Evolutionary conservation across 352 stramenopile species (phyloP).

Genomic region (Phytophthora pseudosyringae): DNA sequence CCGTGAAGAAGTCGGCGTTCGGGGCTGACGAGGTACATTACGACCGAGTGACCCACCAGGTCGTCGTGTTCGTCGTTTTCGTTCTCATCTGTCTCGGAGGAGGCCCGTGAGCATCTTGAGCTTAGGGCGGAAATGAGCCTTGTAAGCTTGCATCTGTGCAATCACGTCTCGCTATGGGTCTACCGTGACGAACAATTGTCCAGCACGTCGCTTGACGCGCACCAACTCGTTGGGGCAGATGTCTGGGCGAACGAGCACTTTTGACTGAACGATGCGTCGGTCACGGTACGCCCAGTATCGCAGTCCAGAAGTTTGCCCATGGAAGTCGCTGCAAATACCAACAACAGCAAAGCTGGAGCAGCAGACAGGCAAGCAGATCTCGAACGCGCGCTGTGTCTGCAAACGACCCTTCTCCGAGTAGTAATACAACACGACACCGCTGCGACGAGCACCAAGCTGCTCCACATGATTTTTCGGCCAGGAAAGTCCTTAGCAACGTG

Average conservation of each 20-base stretch:
- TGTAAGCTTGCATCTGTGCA: slow-evolving; percentile 95
- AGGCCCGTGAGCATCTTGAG: slow-evolving; percentile 92
- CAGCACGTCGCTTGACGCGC: slow-evolving; percentile 95
- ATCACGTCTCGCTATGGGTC: slow-evolving; percentile 97
- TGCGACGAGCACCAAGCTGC: slow-evolving; percentile 69
- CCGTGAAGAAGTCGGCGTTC: slow-evolving; percentile 98
- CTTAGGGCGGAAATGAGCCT: slow-evolving; percentile 85
- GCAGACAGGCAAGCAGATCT: neutral
- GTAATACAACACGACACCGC: slow-evolving; percentile 84
- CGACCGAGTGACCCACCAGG: slow-evolving; percentile 99
- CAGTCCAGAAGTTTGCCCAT: slow-evolving; percentile 88
- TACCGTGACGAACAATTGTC: slow-evolving; percentile 98
- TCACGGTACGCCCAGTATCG: slow-evolving; percentile 78
- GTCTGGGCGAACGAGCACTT: slow-evolving; percentile 98
- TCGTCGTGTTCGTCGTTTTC: slow-evolving; percentile 98
- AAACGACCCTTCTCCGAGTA: slow-evolving; percentile 85
- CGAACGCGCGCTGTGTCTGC: slow-evolving; percentile 72
- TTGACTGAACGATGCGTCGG: slow-evolving; percentile 89
- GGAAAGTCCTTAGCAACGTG: neutral
- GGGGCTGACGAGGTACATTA: slow-evolving; percentile 97
- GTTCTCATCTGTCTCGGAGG: slow-evolving; percentile 94
- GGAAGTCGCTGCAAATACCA: slow-evolving; percentile 51
- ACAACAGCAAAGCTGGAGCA: neutral
- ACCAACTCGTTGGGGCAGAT: slow-evolving; percentile 99
- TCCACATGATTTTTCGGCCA: slow-evolving; percentile 69